Evolutionary conservation across 495 filamentous ascomycete genomes (phyloP), one percentile per base, ranked within the genome.

Genomic region (Xylaria longipes): DNA sequence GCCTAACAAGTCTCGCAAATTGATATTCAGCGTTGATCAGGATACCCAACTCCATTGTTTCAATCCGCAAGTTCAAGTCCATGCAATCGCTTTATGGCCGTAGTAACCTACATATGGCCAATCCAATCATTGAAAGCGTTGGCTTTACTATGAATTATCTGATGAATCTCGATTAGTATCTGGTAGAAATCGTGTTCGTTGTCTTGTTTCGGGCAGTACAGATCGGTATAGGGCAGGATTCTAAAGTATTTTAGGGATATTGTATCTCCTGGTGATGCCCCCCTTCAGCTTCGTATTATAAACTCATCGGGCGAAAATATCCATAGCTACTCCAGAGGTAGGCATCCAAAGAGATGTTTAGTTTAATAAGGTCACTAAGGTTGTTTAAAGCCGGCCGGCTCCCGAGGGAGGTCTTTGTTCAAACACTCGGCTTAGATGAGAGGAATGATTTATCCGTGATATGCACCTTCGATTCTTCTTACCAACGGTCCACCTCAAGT

Each of bases 11-110:
- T 57, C 52, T 29, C 46, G 46, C 31, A 63, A 70, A 64, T 70
- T 64, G 68, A 70, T 64, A 56, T 56, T 45, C 56, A 70, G 46
- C 43, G 68, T 64, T 70, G 68, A 64, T 64, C 50, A 70, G 48
- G 68, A 70, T 64, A 64, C 58, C 48, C 20, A 41, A 64, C 17
- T 56, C 35, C 35, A n/a, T 43, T 56, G 11, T 29, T 22, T 37
- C 12, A 43, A 12, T 63, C 60, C 29, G n/a, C 37, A 25, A 14
- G 43, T 45, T 15, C 52, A 12, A 50, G 29, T 48, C 43, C 7
- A 1, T 62, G n/a, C 33, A 25, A 43, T 63, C 37, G 39, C n/a
- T n/a, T 43, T 29, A 3, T 60, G 8, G 20, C 12, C 6, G 57
- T 37, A 27, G 12, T 41, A 43, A 63, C 11, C 37, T 17, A 22